Evolutionary conservation across 768 basidiomycete genomes (phyloP), one percentile per base, ranked within the genome.

Genomic region (Mycena alexandri): DNA sequence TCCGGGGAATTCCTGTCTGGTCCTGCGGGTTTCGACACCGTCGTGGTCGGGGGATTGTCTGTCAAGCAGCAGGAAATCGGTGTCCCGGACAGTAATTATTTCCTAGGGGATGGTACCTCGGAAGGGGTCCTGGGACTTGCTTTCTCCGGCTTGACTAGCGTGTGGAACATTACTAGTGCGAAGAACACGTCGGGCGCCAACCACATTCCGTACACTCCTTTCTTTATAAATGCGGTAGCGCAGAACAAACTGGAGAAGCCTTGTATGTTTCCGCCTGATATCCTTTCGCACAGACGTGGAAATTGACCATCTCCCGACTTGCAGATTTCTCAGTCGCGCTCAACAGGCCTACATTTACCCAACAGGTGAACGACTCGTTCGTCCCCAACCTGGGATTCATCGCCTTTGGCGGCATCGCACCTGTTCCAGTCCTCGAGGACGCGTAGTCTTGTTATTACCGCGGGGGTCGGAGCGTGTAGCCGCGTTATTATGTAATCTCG

Each of bases 381-480:
- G 69, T 69, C 52, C 50, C 66, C 12, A 65, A 73, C 24, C 70
- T 72, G 24, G 73, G 73, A 0, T 58, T 63, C 25, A 60, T 74
- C 47, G 25, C 73, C 38, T 69, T 74, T 54, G 73, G 73, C n/a
- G 73, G 73, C n/a, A 73, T 74, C n/a, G 70, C 72, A 17, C 73
- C 73, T 24, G 72, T 73, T 36, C 53, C 63, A 16, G 63, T 71
- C 17, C 61, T 55, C 16, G 38, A 3, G 11, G 47, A 44, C 11
- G 41, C 66, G 9, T n/a, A n/a, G n/a, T n/a, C n/a, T n/a, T n/a
- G n/a, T n/a, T n/a, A n/a, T n/a, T n/a, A n/a, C n/a, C n/a, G n/a
- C n/a, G n/a, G n/a, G n/a, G n/a, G n/a, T n/a, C n/a, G n/a, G n/a
- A n/a, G n/a, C n/a, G n/a, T n/a, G n/a, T n/a, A 61, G 19, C 71